These are phyloP conservation scores for Kalaharituber pfeilii DNA, from an alignment of 2,329 filamentous ascomycete species.

Conservation along the genomic window DNA sequence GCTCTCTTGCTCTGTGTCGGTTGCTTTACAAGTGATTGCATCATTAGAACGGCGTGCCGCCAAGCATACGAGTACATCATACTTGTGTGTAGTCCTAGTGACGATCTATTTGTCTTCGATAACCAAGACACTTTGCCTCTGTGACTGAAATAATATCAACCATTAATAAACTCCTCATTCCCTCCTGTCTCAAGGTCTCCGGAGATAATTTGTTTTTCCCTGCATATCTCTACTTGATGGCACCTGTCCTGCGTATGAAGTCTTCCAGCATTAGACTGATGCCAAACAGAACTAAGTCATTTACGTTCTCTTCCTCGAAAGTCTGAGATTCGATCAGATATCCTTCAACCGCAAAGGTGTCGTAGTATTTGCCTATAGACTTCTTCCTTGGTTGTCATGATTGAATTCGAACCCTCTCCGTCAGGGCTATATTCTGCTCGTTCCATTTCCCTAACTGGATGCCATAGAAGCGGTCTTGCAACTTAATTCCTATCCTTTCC, in stretches of 20 bases:
- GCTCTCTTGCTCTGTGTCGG: too few species aligned
- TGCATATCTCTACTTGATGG: slow-evolving; percentile 1
- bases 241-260: slow-evolving; percentile 8
- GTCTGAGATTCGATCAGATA: neutral
- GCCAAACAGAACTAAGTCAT: slow-evolving; percentile 5
- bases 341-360: neutral
- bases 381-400: neutral
- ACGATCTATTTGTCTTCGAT: neutral
- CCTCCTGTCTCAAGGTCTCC: slow-evolving; percentile 1
- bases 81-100: neutral
- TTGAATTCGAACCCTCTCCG: neutral
- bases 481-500: neutral
- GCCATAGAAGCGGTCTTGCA: neutral
- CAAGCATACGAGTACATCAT: too few species aligned
- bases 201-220: slow-evolving; percentile 6
- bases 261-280: slow-evolving; percentile 9
- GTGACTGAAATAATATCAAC: neutral
- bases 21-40: too few species aligned
- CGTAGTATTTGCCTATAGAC: neutral
- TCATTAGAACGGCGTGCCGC: too few species aligned
- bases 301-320: slow-evolving; percentile 8
- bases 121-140: slow-evolving; percentile 5
- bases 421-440: neutral
- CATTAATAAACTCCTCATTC: neutral
- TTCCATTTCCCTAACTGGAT: neutral